Evolutionary conservation across 2,329 filamentous ascomycete genomes (phyloP), one percentile per base, ranked within the genome.

Genomic region (Pseudocercospora macadamiae): DNA sequence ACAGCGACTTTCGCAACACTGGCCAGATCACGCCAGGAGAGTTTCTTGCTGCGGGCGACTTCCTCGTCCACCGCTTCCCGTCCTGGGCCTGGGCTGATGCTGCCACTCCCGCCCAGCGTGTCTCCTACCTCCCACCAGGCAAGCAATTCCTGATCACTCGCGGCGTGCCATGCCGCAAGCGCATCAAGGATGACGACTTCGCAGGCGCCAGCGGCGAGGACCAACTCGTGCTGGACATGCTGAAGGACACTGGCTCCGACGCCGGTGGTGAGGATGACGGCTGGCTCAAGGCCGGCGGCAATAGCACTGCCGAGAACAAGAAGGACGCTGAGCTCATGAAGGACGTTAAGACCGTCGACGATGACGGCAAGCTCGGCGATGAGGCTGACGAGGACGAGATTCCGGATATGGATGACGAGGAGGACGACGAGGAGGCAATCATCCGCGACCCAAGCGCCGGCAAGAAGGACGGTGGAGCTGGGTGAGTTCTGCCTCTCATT

Each of bases 1-100:
- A 87, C 53, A 97, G 93, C 3, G 97, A 91, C 65, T 99, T 99
- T 78, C 90, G 93, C 69, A 84, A 86, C 70, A 96, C 93, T 3
- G 95, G 95, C 66, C 90, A 97, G 79, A 95, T 99, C 77, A 97
- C 93, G 0, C 93, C 93, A 16, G 93, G 97, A 72, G 95, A 99
- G 82, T 99, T 99, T 76, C 83, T 97, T 51, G 89, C 90, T 3
- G 95, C 95, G 3, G 95, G 95, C 69, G 95, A 99, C 80, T 99
- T 97, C 75, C 87, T 99, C 34, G 93, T 96, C 71, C 96, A 96
- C 86, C 97, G 97, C 81, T 99, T 99, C 78, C 95, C 93, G 7
- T 96, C 93, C 59, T 99, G 95, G 95, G 89, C 91, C 51, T 99
- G 95, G 95, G 87, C 89, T 65, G 91, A 95, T 70, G 93, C 93